These are phyloP conservation scores for Acanthochlamys bracteata DNA, from an alignment of 106 monocot genomes.

Conservation along the genomic window DNA sequence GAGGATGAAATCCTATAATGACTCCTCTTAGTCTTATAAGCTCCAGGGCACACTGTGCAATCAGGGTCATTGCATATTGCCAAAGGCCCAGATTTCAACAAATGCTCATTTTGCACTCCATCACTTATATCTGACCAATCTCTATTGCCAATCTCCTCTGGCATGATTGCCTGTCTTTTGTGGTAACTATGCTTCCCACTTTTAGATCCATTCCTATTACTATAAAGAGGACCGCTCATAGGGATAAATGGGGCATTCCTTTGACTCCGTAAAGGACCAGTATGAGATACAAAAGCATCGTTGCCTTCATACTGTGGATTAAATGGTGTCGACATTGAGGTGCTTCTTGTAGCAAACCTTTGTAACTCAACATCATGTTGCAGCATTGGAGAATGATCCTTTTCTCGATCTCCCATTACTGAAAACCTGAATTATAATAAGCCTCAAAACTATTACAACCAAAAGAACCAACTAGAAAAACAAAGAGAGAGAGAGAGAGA, in stretches of 20 bases:
- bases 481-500: no score
- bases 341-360: conserved; percentile 24
- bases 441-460: no score
- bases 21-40: conserved; percentile 4
- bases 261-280: conserved; percentile 29
- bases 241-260: conserved; percentile 9
- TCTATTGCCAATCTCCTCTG: not conserved
- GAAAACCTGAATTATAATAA: no score
- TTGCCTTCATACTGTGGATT: conserved; percentile 20
- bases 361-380: conserved; percentile 21
- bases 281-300: conserved; percentile 32
- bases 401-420: conserved; percentile 27
- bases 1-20: not conserved
- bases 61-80: conserved; percentile 11
- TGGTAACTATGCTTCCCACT: conserved; percentile 8
- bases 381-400: conserved; percentile 21
- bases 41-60: conserved; percentile 3
- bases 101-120: not conserved
- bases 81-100: conserved; percentile 9
- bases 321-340: conserved; percentile 33
- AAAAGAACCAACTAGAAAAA: no score
- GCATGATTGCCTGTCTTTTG: conserved; percentile 1
- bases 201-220: conserved; percentile 10
- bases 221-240: conserved; percentile 14
- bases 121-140: not conserved